Evolutionary conservation across 169 alveolate genomes (phyloP), one percentile per base, ranked within the genome.

Genomic region (Plasmodium knowlesi): DNA sequence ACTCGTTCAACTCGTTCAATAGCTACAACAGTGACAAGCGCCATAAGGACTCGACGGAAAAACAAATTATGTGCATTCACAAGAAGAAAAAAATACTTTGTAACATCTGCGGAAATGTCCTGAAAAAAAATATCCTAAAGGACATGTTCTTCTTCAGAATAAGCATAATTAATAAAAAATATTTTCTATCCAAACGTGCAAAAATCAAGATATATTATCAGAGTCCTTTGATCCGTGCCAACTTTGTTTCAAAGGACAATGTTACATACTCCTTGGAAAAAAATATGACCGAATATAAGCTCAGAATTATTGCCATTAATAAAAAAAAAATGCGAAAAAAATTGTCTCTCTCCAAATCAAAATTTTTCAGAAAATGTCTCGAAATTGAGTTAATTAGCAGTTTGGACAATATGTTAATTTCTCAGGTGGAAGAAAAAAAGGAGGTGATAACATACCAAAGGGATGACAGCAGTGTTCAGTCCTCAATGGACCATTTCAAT

Each of bases 281-380:
- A 91, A 81, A 37, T 30, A 41, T 12, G n/a, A 82, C 14, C 1
- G 76, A 91, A 82, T 91, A 91, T 91, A 91, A 81, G 76, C 57
- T 91, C 50, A 91, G 28, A 81, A 91, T 91, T 81, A 57, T 91
- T 67, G 95, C 92, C 57, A 82, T 91, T 81, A 91, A 70, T 10
- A 91, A 82, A 82, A 91, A 82, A 50, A 91, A 91, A 81, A 28
- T 91, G 30, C 95, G 74, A 22, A 91, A 91, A 91, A 91, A 81
- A 54, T 91, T 82, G 37, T 82, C 92, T 25, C 61, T 67, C 10
- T 91, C 95, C 39, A 91, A 91, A 57, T 71, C 92, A 28, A 91
- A 81, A 78, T 73, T 46, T 70, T 91, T 82, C 19, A 91, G 95
- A 82, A 91, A 91, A 91, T 91, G 95, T 41, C 78, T 91, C 83